A percentile compares a stretch with the other conserved stretches of the same genome.
phyloP scores from a whole-genome alignment of 2,329 filamentous ascomycete genomes.

The Parasarocladium wereldwijsianum region DNA sequence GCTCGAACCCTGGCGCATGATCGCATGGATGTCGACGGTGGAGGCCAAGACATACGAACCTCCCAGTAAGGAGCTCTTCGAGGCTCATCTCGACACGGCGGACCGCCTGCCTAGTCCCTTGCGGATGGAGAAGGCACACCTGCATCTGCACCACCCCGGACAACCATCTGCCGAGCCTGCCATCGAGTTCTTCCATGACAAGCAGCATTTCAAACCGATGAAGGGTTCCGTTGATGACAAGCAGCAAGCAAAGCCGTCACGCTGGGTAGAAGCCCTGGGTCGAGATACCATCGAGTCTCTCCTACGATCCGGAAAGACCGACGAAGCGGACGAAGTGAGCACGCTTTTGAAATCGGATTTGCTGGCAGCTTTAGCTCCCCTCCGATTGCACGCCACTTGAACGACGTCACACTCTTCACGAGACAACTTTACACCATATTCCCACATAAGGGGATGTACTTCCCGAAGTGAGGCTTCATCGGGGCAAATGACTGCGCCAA shows the following conservation, averaged over 20 bases:
- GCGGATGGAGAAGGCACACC: conserved; percentile 33
- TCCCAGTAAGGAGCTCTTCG: conserved; percentile 33
- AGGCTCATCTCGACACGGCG: conserved; percentile 34
- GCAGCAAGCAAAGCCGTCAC: not conserved
- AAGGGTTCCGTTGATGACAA: not conserved
- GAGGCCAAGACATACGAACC: conserved; percentile 28
- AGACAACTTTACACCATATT: too few relatives aligned
- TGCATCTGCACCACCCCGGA: conserved; percentile 39
- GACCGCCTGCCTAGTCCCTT: conserved; percentile 21
- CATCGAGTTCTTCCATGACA: conserved; percentile 27
- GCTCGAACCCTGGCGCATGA: conserved; percentile 26
- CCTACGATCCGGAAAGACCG: conserved; percentile 21
- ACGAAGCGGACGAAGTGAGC: conserved; percentile 25
- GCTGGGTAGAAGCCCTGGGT: conserved; percentile 24
- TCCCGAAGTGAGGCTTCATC: too few relatives aligned
- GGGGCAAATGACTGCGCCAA: too few relatives aligned
- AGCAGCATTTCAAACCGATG: conserved; percentile 2
- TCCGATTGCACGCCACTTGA: too few relatives aligned
- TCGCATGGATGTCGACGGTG: conserved; percentile 39
- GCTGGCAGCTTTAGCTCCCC: conserved; percentile 15
- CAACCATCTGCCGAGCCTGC: conserved; percentile 31
- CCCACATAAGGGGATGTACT: too few relatives aligned
- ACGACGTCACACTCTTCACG: too few relatives aligned
- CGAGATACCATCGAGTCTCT: conserved; percentile 32
- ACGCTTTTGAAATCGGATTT: conserved; percentile 19